Evolutionary conservation across 2,329 filamentous ascomycete species (phyloP).

Genomic region (Cercospora sojina): DNA sequence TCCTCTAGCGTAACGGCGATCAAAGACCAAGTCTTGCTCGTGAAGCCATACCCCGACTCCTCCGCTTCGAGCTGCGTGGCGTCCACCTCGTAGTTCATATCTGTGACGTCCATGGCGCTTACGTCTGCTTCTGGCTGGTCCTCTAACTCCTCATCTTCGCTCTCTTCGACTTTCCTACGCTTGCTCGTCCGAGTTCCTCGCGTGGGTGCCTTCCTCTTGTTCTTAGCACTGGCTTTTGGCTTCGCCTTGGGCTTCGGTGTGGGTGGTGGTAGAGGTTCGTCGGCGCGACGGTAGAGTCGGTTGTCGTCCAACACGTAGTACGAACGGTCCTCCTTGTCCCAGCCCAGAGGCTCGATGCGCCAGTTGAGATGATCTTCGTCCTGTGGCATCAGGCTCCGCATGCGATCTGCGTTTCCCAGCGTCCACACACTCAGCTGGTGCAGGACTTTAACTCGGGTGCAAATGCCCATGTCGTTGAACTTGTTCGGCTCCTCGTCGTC

Average conservation of each 20-base stretch:
- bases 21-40: slow-evolving; percentile 85
- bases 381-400: slow-evolving; percentile 83
- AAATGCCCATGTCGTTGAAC: slow-evolving; percentile 79
- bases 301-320: slow-evolving; percentile 95
- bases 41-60: slow-evolving; percentile 57
- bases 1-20: slow-evolving; percentile 79
- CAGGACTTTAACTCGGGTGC: slow-evolving; percentile 77
- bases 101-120: slow-evolving; percentile 43
- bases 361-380: slow-evolving; percentile 57
- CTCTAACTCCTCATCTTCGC: slow-evolving; percentile 44
- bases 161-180: slow-evolving; percentile 61
- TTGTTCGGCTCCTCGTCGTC: slow-evolving; percentile 67
- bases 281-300: slow-evolving; percentile 83
- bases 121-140: slow-evolving; percentile 45
- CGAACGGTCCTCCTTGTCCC: slow-evolving; percentile 80
- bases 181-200: slow-evolving; percentile 65
- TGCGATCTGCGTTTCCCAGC: slow-evolving; percentile 79
- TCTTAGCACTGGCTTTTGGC: slow-evolving; percentile 58
- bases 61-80: slow-evolving; percentile 34
- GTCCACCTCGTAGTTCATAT: slow-evolving; percentile 34
- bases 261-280: slow-evolving; percentile 62
- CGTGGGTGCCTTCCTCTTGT: slow-evolving; percentile 57
- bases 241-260: slow-evolving; percentile 53
- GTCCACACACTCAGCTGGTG: slow-evolving; percentile 90
- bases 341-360: slow-evolving; percentile 78